Base-by-base conservation (phyloP, 441 rosid genomes). In the Macaranga tanarius region DNA sequence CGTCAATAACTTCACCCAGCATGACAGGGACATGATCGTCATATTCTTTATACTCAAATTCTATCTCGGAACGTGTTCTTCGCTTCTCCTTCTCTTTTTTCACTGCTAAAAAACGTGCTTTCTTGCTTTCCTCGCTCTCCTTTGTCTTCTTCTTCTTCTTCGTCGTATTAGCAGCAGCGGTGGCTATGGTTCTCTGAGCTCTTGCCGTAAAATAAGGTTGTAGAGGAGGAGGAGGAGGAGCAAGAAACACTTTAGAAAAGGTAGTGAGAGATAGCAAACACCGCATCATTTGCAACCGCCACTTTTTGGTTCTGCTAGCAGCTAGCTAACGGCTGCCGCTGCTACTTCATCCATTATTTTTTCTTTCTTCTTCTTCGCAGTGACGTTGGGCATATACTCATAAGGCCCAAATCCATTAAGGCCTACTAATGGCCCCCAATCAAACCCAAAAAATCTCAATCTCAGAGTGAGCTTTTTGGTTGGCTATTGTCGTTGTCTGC, bases 1-100 rank as follows among this genome's bases (percentile, higher is more conserved):
- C 84, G 65, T 95, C 99, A 75, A 86, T 52, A n/a, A 95, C 97
- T 80, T 95, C 97, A 28, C 92, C 93, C 60, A 90, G 81, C 96
- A 95, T 73, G 56, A 92, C 97, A 38, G 97, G 97, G 20, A 91
- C 66, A 72, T 95, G 99, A n/a, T 82, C 70, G 25, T 74, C 70
- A 48, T 67, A 71, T 34, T 57, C 57, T 0, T 77, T 74, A 63
- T 69, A 71, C 71, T 44, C 76, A 75, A 81, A 88, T 76, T 82
- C 92, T 74, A 84, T 91, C 62, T 82, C 84, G 0, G 97, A 95
- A 13, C 97, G 95, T 50, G 99, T 91, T 62, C 99, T 88, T 62
- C 89, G 80, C 83, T 89, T 95, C 75, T 89, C 89, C 55, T 87
- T 84, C n/a, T 60, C 75, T 52, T 48, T 74, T 16, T 59, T 65